Percentiles rank a stretch among this genome's conserved stretches.
Evolutionary conservation across 495 filamentous ascomycete genomes (phyloP).

Genomic region (Penicillium herquei): DNA sequence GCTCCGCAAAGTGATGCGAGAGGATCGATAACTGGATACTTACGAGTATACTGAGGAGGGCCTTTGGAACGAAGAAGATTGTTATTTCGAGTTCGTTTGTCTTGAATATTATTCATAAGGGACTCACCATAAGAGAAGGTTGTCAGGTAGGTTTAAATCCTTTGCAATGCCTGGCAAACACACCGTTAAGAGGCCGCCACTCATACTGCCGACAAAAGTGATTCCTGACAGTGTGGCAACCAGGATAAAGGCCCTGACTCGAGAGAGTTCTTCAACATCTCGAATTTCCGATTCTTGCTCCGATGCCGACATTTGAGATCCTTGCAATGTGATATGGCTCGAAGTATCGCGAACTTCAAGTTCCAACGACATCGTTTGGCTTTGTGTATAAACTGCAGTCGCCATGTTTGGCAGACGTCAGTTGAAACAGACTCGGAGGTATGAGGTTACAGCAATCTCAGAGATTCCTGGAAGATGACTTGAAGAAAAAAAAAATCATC

Average conservation of each 20-base stretch:
- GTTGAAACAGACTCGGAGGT: background rate
- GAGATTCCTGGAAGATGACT: background rate
- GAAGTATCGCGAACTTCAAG: background rate
- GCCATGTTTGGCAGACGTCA: background rate
- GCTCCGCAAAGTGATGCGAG: background rate
- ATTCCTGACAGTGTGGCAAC: conserved; percentile 19
- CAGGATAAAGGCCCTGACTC: conserved; percentile 14
- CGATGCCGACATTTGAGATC: background rate
- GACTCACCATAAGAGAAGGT: conserved; percentile 20
- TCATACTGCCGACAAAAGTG: conserved; percentile 24
- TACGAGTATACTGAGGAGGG: conserved; percentile 25
- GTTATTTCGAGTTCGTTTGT: background rate
- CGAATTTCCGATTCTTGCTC: background rate
- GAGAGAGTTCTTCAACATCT: conserved; percentile 5
- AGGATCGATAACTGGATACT: background rate
- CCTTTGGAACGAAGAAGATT: too few relatives aligned
- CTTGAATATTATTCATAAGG: background rate
- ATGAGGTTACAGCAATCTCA: background rate
- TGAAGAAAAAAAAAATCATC: background rate
- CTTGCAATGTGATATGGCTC: background rate
- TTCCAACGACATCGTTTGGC: background rate
- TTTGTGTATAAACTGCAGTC: background rate
- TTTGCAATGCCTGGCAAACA: conserved; percentile 18
- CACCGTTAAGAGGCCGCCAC: conserved; percentile 19
- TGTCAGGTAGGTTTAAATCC: conserved; percentile 21